These are phyloP conservation scores for Allium cepa DNA, from an alignment of 106 monocot genomes.

Conservation along the genomic window DNA sequence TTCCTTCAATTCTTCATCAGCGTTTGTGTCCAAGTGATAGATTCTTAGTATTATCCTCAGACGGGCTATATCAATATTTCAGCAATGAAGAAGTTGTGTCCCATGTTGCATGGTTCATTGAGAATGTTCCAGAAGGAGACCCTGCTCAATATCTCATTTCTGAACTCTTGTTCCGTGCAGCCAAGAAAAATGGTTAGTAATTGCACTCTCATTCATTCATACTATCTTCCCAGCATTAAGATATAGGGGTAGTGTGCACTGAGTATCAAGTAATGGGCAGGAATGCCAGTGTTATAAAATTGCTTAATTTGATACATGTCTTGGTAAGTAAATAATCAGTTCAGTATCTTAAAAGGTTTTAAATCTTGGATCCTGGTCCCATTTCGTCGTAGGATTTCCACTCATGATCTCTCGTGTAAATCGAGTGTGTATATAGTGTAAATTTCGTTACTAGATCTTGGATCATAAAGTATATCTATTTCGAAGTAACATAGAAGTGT, in stretches of 20 bases:
- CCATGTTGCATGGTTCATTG: slow-evolving; percentile 91
- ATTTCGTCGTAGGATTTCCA: too few relatives aligned
- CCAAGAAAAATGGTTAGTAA: slow-evolving; percentile 73
- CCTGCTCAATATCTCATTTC: slow-evolving; percentile 94
- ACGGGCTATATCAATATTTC: slow-evolving; percentile 97
- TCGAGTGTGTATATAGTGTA: too few relatives aligned
- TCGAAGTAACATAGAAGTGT: too few relatives aligned
- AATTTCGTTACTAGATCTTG: too few relatives aligned
- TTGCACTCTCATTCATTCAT: background rate
- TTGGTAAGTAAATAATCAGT: background rate
- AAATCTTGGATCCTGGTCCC: background rate
- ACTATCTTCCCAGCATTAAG: background rate
- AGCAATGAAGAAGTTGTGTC: slow-evolving; percentile 95
- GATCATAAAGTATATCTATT: too few relatives aligned
- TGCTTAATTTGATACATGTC: too few relatives aligned
- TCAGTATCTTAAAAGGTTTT: too few relatives aligned
- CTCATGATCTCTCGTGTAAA: too few relatives aligned
- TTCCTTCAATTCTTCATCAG: slow-evolving; percentile 71
- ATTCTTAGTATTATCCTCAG: slow-evolving; percentile 83
- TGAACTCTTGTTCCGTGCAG: slow-evolving; percentile 83
- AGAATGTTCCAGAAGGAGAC: slow-evolving; percentile 83
- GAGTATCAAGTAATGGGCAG: background rate
- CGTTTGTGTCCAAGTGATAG: slow-evolving; percentile 63
- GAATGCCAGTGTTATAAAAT: too few relatives aligned
- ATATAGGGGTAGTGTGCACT: background rate